Evolutionary conservation across 2,329 filamentous ascomycete species (phyloP).

Genomic region (Botrytis tulipae): DNA sequence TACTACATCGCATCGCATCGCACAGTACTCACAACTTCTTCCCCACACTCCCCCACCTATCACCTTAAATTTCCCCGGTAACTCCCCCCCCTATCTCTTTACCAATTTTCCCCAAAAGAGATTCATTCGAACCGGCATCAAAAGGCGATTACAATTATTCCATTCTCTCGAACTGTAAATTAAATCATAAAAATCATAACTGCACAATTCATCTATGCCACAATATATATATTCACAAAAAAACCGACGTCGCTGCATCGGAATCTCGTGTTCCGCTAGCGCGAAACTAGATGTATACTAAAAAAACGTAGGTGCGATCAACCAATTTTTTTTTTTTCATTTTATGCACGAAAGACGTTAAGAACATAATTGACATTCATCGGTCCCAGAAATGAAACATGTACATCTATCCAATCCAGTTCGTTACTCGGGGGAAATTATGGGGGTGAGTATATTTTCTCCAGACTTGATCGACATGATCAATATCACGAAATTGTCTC

Average conservation of each 20-base stretch:
- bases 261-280: neutral
- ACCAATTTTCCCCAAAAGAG: neutral
- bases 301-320: neutral
- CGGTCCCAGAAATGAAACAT: no score
- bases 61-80: no score
- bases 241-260: neutral
- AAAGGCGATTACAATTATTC: neutral
- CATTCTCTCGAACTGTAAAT: accelerated
- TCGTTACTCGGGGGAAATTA: neutral
- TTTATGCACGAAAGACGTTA: no score
- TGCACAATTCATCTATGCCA: neutral
- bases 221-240: neutral
- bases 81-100: neutral
- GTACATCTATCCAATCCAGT: neutral
- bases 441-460: neutral
- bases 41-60: neutral
- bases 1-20: accelerated
- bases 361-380: no score
- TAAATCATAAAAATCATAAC: neutral
- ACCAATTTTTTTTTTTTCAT: neutral
- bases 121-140: neutral
- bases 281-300: neutral
- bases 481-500: neutral
- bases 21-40: accelerated
- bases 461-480: neutral